A percentile compares a stretch with the other conserved stretches of the same genome.
phyloP scores from a whole-genome alignment of 2,329 filamentous ascomycete genomes.

The Aspergillus bombycis region DNA sequence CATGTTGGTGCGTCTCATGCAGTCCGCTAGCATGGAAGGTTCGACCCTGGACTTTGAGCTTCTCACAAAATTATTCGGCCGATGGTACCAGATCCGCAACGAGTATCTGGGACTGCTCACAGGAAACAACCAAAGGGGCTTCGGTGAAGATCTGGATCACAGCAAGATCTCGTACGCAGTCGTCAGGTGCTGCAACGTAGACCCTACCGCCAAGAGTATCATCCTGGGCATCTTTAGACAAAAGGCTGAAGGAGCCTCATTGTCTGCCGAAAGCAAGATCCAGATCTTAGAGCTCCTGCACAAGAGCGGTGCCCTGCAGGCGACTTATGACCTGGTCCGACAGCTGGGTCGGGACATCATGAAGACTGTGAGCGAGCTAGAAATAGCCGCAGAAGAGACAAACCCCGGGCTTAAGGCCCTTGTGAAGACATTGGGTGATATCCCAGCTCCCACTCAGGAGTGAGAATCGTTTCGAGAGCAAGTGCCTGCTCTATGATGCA shows the following conservation, averaged over 20 bases:
- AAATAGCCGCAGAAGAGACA: slow-evolving; percentile 11
- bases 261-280: slow-evolving; percentile 13
- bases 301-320: slow-evolving; percentile 14
- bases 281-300: slow-evolving; percentile 17
- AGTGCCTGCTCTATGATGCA: not conserved
- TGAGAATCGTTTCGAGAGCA: not conserved
- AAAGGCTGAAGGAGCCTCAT: slow-evolving; percentile 8
- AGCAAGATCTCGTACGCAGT: slow-evolving; percentile 44
- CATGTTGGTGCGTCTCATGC: slow-evolving; percentile 25
- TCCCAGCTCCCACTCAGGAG: slow-evolving; percentile 12
- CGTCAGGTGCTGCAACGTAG: slow-evolving; percentile 23
- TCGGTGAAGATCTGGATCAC: slow-evolving; percentile 46
- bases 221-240: slow-evolving; percentile 20
- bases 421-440: slow-evolving; percentile 14
- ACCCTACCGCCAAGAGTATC: slow-evolving; percentile 7
- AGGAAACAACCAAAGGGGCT: slow-evolving; percentile 24
- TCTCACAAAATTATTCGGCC: slow-evolving; percentile 22
- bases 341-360: slow-evolving; percentile 13
- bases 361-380: slow-evolving; percentile 11
- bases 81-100: slow-evolving; percentile 30
- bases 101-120: slow-evolving; percentile 28
- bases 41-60: slow-evolving; percentile 17
- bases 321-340: slow-evolving; percentile 14
- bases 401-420: slow-evolving; percentile 13
- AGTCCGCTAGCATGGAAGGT: slow-evolving; percentile 13